A percentile compares a stretch with the other conserved stretches of the same genome.
These are phyloP conservation scores for Penicillium sp. DNA, from an alignment of 2,329 filamentous ascomycete genomes.

Conservation along the genomic window DNA sequence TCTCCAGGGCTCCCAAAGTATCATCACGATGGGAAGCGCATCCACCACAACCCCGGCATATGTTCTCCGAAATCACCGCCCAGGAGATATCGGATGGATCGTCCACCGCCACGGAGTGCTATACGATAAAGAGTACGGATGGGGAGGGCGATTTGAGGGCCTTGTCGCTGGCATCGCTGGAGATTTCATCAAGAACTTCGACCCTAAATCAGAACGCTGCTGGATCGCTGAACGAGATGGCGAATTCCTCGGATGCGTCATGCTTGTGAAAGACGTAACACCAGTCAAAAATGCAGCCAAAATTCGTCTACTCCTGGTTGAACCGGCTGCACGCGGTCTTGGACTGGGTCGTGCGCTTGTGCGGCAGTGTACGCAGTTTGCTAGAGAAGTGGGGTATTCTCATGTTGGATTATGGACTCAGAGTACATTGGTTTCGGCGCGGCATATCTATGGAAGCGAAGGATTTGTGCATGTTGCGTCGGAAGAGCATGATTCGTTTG, in stretches of 20 bases:
- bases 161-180: conserved; percentile 19
- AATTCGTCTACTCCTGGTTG: conserved; percentile 27
- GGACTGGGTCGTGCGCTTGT: conserved; percentile 24
- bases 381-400: conserved; percentile 21
- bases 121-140: conserved; percentile 24
- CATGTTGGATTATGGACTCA: conserved; percentile 28
- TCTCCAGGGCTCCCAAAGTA: neutral
- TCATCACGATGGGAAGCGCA: neutral
- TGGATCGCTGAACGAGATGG: conserved; percentile 27
- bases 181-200: conserved; percentile 24
- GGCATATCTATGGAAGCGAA: conserved; percentile 23
- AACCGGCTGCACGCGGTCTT: conserved; percentile 23
- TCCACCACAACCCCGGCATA: neutral
- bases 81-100: conserved; percentile 28
- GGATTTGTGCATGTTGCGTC: conserved; percentile 20
- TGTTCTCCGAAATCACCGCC: conserved; percentile 18
- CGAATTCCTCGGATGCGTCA: conserved; percentile 23
- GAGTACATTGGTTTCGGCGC: conserved; percentile 19
- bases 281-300: conserved; percentile 18
- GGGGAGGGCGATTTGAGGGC: conserved; percentile 19
- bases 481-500: conserved; percentile 24
- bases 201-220: conserved; percentile 22
- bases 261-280: conserved; percentile 24
- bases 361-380: conserved; percentile 22
- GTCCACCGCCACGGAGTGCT: conserved; percentile 22